Evolutionary conservation across 208 protist species (phyloP).

Genomic region (Leishmania gerbilli): DNA sequence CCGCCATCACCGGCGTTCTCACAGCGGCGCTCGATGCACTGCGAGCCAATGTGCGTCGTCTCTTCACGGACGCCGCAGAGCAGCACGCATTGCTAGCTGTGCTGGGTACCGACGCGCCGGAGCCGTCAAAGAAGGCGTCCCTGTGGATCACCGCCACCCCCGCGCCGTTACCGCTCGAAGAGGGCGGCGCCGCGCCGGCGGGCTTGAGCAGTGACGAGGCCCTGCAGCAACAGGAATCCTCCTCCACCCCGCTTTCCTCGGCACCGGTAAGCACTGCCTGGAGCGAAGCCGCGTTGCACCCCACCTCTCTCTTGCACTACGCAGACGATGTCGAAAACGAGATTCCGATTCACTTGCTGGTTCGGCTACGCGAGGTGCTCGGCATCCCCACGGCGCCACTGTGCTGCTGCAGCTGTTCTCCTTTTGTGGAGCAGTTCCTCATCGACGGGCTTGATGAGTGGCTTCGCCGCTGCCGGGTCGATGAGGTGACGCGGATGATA

Average conservation of each 20-base stretch:
- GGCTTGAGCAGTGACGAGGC: not conserved
- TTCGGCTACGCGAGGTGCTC: conserved; percentile 52
- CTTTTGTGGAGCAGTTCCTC: conserved; percentile 75
- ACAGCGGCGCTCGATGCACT: conserved; percentile 43
- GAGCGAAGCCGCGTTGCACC: conserved; percentile 31
- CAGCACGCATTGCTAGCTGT: conserved; percentile 36
- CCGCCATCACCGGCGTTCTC: conserved; percentile 53
- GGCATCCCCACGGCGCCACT: not conserved
- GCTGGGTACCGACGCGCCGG: conserved; percentile 31
- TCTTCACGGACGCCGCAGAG: conserved; percentile 53
- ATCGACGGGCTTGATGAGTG: conserved; percentile 82
- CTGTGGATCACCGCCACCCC: conserved; percentile 4
- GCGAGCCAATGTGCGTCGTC: conserved; percentile 47
- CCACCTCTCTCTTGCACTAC: conserved; percentile 54
- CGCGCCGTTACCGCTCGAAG: not conserved
- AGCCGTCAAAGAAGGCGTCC: not conserved
- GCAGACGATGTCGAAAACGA: conserved; percentile 39
- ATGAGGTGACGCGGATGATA: conserved; percentile 59
- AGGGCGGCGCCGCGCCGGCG: not conserved
- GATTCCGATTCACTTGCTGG: conserved; percentile 48
- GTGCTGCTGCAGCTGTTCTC: conserved; percentile 22
- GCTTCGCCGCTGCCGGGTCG: conserved; percentile 36
- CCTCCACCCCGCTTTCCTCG: not conserved
- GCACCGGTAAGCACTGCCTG: conserved; percentile 29
- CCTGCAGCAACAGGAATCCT: not conserved